phyloP scores from a whole-genome alignment of 2,329 filamentous ascomycete species.

The Alternaria sp. region DNA sequence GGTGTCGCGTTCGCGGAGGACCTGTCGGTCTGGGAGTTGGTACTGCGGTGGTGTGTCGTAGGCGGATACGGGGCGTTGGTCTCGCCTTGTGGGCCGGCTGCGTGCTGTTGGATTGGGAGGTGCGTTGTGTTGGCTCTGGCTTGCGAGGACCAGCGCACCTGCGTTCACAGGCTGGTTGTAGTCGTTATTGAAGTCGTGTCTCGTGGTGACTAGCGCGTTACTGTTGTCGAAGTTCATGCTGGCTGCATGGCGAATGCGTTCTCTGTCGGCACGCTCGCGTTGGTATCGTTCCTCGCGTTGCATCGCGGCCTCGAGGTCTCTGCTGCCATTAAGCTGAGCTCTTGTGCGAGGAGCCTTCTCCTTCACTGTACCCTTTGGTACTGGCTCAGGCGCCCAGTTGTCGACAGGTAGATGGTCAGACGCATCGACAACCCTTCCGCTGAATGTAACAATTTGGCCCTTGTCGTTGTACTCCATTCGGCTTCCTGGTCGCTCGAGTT shows the following conservation, averaged over 20 bases:
- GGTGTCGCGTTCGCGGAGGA: constrained; percentile 46
- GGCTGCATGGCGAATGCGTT: constrained; percentile 40
- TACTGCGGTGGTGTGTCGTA: constrained; percentile 18
- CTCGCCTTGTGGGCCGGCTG: constrained; percentile 40
- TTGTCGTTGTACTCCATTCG: constrained; percentile 57
- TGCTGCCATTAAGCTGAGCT: constrained; percentile 59
- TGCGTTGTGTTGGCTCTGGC: constrained; percentile 19
- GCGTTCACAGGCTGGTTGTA: constrained; percentile 22
- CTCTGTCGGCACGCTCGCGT: constrained; percentile 40
- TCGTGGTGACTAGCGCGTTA: constrained; percentile 38
- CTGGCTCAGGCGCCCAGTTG: constrained; percentile 78
- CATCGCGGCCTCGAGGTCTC: constrained; percentile 44
- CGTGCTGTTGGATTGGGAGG: constrained; percentile 23
- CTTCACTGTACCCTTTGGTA: constrained; percentile 61
- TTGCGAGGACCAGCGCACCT: constrained; percentile 33
- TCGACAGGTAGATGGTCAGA: constrained; percentile 81
- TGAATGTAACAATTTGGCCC: constrained; percentile 76
- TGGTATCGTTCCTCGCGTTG: constrained; percentile 42
- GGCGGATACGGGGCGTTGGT: constrained; percentile 20
- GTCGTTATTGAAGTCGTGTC: constrained; percentile 33
- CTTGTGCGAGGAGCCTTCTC: constrained; percentile 52
- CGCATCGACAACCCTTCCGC: constrained; percentile 78
- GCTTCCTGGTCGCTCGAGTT: constrained; percentile 35
- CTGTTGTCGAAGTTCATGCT: constrained; percentile 35
- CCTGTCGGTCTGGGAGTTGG: constrained; percentile 26